phyloP scores from a whole-genome alignment of 2,329 filamentous ascomycete genomes.

The Elsinoe perseae region DNA sequence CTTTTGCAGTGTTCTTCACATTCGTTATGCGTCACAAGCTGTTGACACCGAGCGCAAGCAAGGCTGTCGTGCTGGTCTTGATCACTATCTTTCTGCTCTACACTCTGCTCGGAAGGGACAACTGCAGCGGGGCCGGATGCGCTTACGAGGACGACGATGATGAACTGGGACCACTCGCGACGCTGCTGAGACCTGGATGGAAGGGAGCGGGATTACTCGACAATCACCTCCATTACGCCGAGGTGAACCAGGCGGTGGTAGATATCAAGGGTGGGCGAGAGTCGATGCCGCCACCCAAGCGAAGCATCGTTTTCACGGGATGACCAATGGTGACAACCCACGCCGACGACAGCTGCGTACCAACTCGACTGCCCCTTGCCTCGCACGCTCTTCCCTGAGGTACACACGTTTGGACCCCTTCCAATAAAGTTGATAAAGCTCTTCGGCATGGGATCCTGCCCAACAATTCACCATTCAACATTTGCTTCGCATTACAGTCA shows the following conservation, averaged over 20 bases:
- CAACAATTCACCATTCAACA: too few species aligned
- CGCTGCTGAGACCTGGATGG: conserved; percentile 4
- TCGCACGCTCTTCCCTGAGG: too few species aligned
- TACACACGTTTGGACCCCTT: too few species aligned
- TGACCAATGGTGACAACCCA: background rate
- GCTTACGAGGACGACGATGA: conserved; percentile 8
- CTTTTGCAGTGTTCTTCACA: background rate
- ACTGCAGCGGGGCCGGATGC: background rate
- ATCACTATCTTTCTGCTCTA: conserved; percentile 3
- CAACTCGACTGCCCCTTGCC: too few species aligned
- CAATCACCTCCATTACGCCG: conserved; percentile 7
- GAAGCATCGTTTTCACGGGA: background rate
- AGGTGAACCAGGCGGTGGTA: conserved; percentile 1
- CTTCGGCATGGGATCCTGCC: too few species aligned
- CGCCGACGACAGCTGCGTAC: background rate
- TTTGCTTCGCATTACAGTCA: too few species aligned
- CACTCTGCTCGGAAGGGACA: background rate
- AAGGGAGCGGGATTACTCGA: background rate
- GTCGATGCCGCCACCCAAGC: conserved; percentile 4
- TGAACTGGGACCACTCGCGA: conserved; percentile 1
- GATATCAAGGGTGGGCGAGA: conserved; percentile 5
- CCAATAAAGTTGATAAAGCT: too few species aligned
- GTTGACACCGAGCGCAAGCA: background rate
- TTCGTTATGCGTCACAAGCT: background rate
- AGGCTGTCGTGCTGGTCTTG: background rate